Percentiles rank a stretch among this genome's conserved stretches.
phyloP scores from a whole-genome alignment of 192 early-diverging fungal genomes.

The Dispira simplex region DNA sequence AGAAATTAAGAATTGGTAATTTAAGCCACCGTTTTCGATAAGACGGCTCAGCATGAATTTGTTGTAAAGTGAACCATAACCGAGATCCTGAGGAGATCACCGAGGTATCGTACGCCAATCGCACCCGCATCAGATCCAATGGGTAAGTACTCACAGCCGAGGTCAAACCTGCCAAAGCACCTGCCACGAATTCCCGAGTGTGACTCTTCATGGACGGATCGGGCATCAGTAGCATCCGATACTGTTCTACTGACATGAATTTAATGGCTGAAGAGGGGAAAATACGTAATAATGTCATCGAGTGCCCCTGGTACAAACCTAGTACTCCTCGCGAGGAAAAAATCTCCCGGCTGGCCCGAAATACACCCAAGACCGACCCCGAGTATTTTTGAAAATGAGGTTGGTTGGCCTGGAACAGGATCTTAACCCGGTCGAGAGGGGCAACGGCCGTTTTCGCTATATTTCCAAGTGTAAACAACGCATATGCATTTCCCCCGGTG shows the following conservation, averaged over 20 bases:
- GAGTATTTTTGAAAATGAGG: slow-evolving; percentile 44
- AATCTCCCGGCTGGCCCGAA: slow-evolving; percentile 65
- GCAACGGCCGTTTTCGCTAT: slow-evolving; percentile 65
- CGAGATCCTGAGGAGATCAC: not conserved
- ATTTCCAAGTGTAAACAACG: not conserved
- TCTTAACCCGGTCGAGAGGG: slow-evolving; percentile 74
- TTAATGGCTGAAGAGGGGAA: slow-evolving; percentile 97
- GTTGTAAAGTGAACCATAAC: slow-evolving; percentile 15
- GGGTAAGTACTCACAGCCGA: slow-evolving; percentile 87
- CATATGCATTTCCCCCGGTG: too few species aligned
- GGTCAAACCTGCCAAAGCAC: slow-evolving; percentile 67
- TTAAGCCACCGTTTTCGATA: slow-evolving; percentile 21
- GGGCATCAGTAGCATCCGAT: slow-evolving; percentile 31
- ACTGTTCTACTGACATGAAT: slow-evolving; percentile 94
- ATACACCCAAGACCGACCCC: slow-evolving; percentile 47
- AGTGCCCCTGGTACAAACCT: slow-evolving; percentile 91
- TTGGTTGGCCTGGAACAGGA: slow-evolving; percentile 67
- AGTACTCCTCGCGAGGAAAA: slow-evolving; percentile 46
- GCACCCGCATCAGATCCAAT: slow-evolving; percentile 83
- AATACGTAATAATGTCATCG: slow-evolving; percentile 80
- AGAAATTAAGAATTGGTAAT: slow-evolving; percentile 63
- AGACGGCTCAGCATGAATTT: slow-evolving; percentile 68
- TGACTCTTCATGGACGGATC: slow-evolving; percentile 43
- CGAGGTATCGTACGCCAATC: slow-evolving; percentile 77
- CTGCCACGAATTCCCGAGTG: slow-evolving; percentile 63